Evolutionary conservation across 495 filamentous ascomycete genomes (phyloP).

Genomic region (Aeminium ludgeri): DNA sequence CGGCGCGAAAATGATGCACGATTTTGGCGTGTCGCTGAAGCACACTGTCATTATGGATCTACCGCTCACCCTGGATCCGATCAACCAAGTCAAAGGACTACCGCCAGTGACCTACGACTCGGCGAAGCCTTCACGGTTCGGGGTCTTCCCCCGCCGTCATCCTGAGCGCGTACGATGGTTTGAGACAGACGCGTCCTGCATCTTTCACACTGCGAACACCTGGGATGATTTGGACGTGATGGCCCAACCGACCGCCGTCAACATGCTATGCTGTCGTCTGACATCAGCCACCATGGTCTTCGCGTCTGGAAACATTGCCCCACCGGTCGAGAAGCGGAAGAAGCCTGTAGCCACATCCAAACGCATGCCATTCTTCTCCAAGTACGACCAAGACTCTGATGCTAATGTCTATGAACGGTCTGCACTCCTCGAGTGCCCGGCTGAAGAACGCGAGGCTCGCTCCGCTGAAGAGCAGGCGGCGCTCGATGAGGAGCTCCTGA

Average conservation of each 20-base stretch:
- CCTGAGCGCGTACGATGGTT: constrained; percentile 43
- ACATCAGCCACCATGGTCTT: constrained; percentile 43
- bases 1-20: constrained; percentile 55
- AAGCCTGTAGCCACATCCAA: constrained; percentile 14
- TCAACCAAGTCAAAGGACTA: constrained; percentile 35
- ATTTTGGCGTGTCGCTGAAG: constrained; percentile 43
- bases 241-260: constrained; percentile 26
- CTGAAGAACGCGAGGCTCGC: constrained; percentile 5
- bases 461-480: not conserved
- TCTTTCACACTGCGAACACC: constrained; percentile 51
- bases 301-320: constrained; percentile 37
- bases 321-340: constrained; percentile 22
- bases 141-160: constrained; percentile 42
- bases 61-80: constrained; percentile 43
- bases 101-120: constrained; percentile 41
- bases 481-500: constrained; percentile 19
- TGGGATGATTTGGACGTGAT: constrained; percentile 32
- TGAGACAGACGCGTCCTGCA: constrained; percentile 43
- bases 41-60: constrained; percentile 52
- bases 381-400: constrained; percentile 17
- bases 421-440: constrained; percentile 11
- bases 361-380: constrained; percentile 23
- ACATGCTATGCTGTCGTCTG: constrained; percentile 44
- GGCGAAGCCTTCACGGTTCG: constrained; percentile 37
- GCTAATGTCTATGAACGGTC: constrained; percentile 8